These are phyloP conservation scores for Fusarium aywerte DNA, from an alignment of 2,329 filamentous ascomycete genomes.

Conservation along the genomic window DNA sequence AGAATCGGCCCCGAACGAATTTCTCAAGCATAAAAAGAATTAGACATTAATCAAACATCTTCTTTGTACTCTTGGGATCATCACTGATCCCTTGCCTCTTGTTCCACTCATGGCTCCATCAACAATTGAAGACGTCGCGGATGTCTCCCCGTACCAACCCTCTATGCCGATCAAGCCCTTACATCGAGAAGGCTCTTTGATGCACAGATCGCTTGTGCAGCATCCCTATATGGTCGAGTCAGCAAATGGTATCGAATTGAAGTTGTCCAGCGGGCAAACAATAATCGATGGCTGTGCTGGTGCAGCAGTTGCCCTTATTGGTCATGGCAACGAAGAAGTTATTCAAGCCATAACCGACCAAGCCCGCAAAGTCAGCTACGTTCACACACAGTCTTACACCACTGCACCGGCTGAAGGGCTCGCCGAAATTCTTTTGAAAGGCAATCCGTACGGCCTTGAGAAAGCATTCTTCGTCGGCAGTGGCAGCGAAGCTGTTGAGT, in stretches of 20 bases:
- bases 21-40: rapidly evolving
- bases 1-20: rapidly evolving
- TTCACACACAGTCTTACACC: conserved; percentile 24
- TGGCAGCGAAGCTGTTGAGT: conserved; percentile 56
- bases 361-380: conserved; percentile 17
- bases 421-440: background rate
- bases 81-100: rapidly evolving
- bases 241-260: background rate
- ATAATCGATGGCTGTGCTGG: conserved; percentile 19
- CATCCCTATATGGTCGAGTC: conserved; percentile 19
- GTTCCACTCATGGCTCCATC: conserved; percentile 1
- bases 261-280: background rate
- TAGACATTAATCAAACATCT: rapidly evolving
- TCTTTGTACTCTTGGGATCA: rapidly evolving
- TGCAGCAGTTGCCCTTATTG: conserved; percentile 10
- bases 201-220: conserved; percentile 24
- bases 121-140: background rate
- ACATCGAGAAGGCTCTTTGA: background rate
- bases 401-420: conserved; percentile 15
- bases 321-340: conserved; percentile 11
- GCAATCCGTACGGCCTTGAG: conserved; percentile 11
- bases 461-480: conserved; percentile 44
- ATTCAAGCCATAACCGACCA: conserved; percentile 19
- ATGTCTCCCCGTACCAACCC: background rate
- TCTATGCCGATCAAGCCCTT: background rate